These are phyloP conservation scores for Cryptococcus neoformans DNA, from an alignment of 1,284 basidiomycete species.

Conservation along the genomic window DNA sequence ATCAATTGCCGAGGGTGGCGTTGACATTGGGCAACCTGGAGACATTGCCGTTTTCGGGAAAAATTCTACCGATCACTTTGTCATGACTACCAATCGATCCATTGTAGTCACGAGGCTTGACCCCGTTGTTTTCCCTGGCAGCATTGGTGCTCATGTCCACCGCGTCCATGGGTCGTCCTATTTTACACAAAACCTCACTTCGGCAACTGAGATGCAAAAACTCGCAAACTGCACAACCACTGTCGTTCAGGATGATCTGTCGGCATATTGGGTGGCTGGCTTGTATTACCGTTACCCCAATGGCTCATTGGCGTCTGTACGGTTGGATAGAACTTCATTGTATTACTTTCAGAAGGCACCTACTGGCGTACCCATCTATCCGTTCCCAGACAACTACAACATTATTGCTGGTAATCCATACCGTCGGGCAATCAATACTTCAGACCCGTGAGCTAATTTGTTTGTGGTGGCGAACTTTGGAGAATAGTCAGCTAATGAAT, in stretches of 20 bases:
- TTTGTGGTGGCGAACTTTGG: not conserved
- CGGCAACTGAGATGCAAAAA: slow-evolving; percentile 12
- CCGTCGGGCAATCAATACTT: slow-evolving; percentile 11
- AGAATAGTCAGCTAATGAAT: not conserved
- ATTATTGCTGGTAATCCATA: slow-evolving; percentile 19
- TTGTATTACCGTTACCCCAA: slow-evolving; percentile 22
- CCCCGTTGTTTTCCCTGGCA: slow-evolving; percentile 22
- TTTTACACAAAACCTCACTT: slow-evolving; percentile 17
- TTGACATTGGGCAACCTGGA: slow-evolving; percentile 18
- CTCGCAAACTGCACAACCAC: slow-evolving; percentile 25
- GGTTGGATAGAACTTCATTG: slow-evolving; percentile 16
- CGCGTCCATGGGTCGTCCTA: slow-evolving; percentile 24
- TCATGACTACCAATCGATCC: slow-evolving; percentile 24
- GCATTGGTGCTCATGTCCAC: slow-evolving; percentile 16
- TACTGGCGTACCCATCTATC: slow-evolving; percentile 18
- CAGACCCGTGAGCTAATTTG: slow-evolving; percentile 11
- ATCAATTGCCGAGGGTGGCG: slow-evolving; percentile 49
- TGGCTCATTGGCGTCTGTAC: slow-evolving; percentile 14
- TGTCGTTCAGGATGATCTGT: slow-evolving; percentile 27
- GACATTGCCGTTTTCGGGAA: slow-evolving; percentile 18
- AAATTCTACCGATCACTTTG: slow-evolving; percentile 24
- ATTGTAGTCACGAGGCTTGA: slow-evolving; percentile 25
- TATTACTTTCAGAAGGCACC: slow-evolving; percentile 28
- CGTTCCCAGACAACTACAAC: slow-evolving; percentile 27
- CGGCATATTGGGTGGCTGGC: slow-evolving; percentile 26